Conservation (phyloP, 2,329 filamentous ascomycete species). For the Fusarium floridanum region DNA sequence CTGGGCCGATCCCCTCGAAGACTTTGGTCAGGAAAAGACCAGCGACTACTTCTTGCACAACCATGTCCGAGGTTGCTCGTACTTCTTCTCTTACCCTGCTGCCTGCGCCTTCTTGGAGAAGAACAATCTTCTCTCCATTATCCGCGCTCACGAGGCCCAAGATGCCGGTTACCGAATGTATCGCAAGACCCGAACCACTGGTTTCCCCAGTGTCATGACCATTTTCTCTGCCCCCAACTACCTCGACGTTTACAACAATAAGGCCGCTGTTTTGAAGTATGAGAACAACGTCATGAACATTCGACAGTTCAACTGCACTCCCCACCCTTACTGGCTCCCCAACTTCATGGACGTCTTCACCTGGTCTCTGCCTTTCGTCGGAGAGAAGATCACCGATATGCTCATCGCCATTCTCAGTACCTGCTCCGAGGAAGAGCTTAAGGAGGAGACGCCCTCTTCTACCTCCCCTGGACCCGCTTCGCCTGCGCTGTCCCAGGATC, state of each 20-base stretch:
- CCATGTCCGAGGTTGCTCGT: constrained; percentile 97
- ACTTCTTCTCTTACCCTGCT: constrained; percentile 98
- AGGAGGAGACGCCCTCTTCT: constrained; percentile 83
- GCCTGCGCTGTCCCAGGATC: constrained; percentile 75
- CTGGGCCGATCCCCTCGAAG: constrained; percentile 97
- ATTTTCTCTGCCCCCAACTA: constrained; percentile 99
- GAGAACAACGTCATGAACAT: constrained; percentile 99
- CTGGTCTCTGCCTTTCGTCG: constrained; percentile 99
- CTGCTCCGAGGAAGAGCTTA: constrained; percentile 98
- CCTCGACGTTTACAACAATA: constrained; percentile 99
- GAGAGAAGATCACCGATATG: constrained; percentile 99
- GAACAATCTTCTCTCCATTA: constrained; percentile 97
- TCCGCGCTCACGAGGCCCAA: constrained; percentile 97
- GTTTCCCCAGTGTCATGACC: constrained; percentile 99
- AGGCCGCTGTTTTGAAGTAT: constrained; percentile 98
- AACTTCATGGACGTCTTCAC: constrained; percentile 99
- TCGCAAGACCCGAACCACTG: constrained; percentile 96
- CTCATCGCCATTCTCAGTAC: constrained; percentile 98
- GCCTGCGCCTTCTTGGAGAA: constrained; percentile 98
- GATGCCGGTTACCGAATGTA: constrained; percentile 99
- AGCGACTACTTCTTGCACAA: constrained; percentile 98
- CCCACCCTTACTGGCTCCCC: constrained; percentile 98
- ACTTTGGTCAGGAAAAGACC: constrained; percentile 98
- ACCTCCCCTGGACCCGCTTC: constrained; percentile 79
- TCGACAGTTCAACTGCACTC: constrained; percentile 98